Evolutionary conservation across 2,329 filamentous ascomycete genomes (phyloP).

Genomic region (Beauveria pseudobassiana): DNA sequence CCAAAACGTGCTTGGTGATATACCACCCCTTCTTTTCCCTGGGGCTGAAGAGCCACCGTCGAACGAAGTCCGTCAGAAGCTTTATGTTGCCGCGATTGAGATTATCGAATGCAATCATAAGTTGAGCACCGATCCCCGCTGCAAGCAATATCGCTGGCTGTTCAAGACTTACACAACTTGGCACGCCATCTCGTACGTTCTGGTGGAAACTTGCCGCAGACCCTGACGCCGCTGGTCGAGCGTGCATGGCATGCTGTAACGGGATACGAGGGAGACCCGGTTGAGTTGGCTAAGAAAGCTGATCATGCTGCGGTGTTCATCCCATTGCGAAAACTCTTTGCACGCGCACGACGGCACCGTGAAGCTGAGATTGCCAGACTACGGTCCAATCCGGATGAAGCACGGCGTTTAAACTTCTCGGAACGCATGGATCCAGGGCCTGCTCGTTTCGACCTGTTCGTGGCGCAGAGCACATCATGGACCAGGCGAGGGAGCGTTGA

Average conservation of each 20-base stretch:
- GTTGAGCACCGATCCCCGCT: slow-evolving; percentile 50
- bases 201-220: slow-evolving; percentile 38
- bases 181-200: slow-evolving; percentile 42
- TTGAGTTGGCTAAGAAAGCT: slow-evolving; percentile 37
- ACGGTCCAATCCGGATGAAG: slow-evolving; percentile 39
- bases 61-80: slow-evolving; percentile 56
- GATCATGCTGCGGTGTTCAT: slow-evolving; percentile 44
- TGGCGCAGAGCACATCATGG: slow-evolving; percentile 37
- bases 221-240: slow-evolving; percentile 42
- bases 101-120: slow-evolving; percentile 63
- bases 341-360: slow-evolving; percentile 44
- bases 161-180: slow-evolving; percentile 45
- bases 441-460: slow-evolving; percentile 40
- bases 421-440: slow-evolving; percentile 38
- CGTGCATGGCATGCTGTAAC: slow-evolving; percentile 42
- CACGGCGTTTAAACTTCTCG: slow-evolving; percentile 39
- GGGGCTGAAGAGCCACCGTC: slow-evolving; percentile 49
- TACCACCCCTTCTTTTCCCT: slow-evolving; percentile 62
- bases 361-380: slow-evolving; percentile 43
- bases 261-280: slow-evolving; percentile 30
- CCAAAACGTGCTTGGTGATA: slow-evolving; percentile 70
- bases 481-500: slow-evolving; percentile 41
- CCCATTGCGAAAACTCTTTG: slow-evolving; percentile 46
- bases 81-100: slow-evolving; percentile 67
- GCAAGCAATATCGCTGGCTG: slow-evolving; percentile 40